These are phyloP conservation scores for Panus rudis DNA, from an alignment of 768 basidiomycete species.

Conservation along the genomic window DNA sequence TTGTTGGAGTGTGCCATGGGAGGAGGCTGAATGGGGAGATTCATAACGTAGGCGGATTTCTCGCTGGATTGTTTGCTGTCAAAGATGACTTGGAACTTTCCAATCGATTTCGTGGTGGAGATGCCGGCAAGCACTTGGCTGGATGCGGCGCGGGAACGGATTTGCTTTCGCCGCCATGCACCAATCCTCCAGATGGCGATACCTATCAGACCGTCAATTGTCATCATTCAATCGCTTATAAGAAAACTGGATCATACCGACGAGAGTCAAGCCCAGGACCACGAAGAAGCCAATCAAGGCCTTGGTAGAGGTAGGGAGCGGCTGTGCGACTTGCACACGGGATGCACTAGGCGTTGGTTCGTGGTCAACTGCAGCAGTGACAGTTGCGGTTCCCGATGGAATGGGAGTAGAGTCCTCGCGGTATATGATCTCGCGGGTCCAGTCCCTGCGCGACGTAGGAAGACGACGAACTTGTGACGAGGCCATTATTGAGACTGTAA, in stretches of 20 bases:
- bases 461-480: constrained; percentile 3
- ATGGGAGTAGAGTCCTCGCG: background rate
- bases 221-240: background rate
- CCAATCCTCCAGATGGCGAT: constrained; percentile 14
- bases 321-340: constrained; percentile 2
- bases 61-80: background rate
- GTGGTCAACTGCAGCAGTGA: background rate
- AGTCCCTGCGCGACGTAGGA: constrained; percentile 2
- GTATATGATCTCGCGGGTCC: background rate
- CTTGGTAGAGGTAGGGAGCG: constrained; percentile 17
- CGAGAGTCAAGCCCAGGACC: constrained; percentile 21
- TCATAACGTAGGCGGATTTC: too few relatives aligned
- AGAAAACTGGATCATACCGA: constrained; percentile 13
- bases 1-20: constrained; percentile 4
- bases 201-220: constrained; percentile 5
- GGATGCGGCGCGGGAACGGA: constrained; percentile 8
- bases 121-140: too few relatives aligned
- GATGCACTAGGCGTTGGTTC: constrained; percentile 1
- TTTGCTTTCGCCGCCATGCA: constrained; percentile 9
- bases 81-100: constrained; percentile 4
- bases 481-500: constrained; percentile 7
- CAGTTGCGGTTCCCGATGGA: background rate
- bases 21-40: constrained; percentile 7
- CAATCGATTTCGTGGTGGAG: too few relatives aligned
- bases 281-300: constrained; percentile 18